Evolutionary conservation across 768 basidiomycete genomes (phyloP).

Genomic region (Russula griseocarnosa): DNA sequence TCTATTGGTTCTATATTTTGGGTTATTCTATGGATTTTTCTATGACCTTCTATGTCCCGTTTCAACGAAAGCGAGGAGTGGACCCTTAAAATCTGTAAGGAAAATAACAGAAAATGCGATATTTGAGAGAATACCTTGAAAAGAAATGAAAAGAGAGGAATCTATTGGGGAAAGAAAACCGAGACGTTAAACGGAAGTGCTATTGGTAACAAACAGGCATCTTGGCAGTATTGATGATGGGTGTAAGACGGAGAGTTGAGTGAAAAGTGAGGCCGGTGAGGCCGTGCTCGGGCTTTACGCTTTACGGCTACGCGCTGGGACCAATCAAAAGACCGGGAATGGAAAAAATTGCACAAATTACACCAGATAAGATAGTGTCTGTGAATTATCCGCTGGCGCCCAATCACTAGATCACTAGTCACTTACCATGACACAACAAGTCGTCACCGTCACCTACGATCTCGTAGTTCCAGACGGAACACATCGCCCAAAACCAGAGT

Average conservation of each 20-base stretch:
- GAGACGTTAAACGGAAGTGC: neutral
- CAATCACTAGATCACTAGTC: too few relatives aligned
- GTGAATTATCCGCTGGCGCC: neutral
- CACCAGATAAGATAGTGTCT: too few relatives aligned
- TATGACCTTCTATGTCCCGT: conserved; percentile 6
- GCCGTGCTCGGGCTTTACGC: neutral
- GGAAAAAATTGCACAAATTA: neutral
- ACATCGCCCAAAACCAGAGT: conserved; percentile 26
- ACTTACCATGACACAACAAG: too few relatives aligned
- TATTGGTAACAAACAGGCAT: conserved; percentile 20
- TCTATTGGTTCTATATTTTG: conserved; percentile 20
- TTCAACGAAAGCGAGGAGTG: conserved; percentile 6
- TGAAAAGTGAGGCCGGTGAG: neutral
- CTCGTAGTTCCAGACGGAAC: conserved; percentile 41
- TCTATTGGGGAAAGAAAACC: conserved; percentile 5
- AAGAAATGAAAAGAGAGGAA: neutral
- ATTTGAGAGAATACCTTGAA: neutral
- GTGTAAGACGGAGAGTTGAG: neutral
- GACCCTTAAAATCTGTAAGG: neutral
- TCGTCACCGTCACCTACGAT: conserved; percentile 34
- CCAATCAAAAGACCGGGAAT: conserved; percentile 3
- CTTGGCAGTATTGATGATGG: conserved; percentile 6
- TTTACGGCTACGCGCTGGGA: too few relatives aligned
- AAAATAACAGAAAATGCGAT: neutral
- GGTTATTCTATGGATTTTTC: neutral